phyloP scores from a whole-genome alignment of 192 early-diverging fungal genomes.

The Backusella luteola region DNA sequence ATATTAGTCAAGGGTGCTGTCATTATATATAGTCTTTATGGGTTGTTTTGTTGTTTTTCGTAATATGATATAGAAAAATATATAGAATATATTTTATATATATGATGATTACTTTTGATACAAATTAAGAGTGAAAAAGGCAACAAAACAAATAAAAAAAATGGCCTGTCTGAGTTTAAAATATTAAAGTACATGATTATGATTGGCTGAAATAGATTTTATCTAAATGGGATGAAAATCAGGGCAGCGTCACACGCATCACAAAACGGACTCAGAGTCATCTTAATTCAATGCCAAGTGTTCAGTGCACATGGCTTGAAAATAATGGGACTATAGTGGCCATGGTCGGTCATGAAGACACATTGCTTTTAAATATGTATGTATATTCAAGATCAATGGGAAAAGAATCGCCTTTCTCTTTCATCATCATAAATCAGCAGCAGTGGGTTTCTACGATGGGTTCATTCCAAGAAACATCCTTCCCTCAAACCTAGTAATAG shows the following conservation, averaged over 20 bases:
- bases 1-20: neutral
- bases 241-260: neutral
- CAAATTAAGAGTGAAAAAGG: neutral
- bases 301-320: neutral
- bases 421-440: too few species aligned
- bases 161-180: neutral
- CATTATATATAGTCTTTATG: neutral
- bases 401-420: too few species aligned
- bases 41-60: neutral
- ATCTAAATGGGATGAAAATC: neutral
- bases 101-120: neutral
- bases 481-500: too few species aligned
- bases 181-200: neutral
- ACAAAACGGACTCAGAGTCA: neutral
- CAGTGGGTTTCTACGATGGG: too few species aligned
- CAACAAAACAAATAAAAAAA: constrained; percentile 8
- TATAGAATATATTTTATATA: neutral
- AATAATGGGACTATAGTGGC: neutral
- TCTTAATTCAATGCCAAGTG: neutral
- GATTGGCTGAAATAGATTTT: neutral
- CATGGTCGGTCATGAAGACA: too few species aligned
- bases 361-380: too few species aligned
- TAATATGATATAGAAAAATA: neutral
- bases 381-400: too few species aligned
- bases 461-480: too few species aligned